Conservation (phyloP, 2,329 filamentous ascomycete species). For the Colletotrichum agaves region DNA sequence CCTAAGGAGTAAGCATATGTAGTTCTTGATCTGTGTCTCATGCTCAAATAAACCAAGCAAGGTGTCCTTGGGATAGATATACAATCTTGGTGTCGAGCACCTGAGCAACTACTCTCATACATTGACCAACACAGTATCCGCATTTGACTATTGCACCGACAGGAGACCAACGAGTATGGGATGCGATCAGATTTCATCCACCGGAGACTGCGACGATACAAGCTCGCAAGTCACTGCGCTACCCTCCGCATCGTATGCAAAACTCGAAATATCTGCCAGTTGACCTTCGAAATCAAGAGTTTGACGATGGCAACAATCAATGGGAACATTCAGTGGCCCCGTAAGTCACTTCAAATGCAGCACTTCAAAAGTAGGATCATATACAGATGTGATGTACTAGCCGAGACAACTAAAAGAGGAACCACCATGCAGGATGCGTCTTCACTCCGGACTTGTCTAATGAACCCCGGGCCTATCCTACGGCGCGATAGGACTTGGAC, state of each 20-base stretch:
- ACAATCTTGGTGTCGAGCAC: too few relatives aligned
- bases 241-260: too few relatives aligned
- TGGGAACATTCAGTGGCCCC: neutral
- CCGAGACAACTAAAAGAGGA: slow-evolving; percentile 31
- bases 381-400: slow-evolving; percentile 38
- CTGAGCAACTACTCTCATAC: too few relatives aligned
- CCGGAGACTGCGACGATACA: neutral
- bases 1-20: too few relatives aligned
- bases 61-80: too few relatives aligned
- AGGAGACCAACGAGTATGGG: too few relatives aligned
- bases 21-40: too few relatives aligned
- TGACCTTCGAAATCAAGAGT: neutral
- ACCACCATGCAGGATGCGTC: slow-evolving; percentile 33
- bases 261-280: neutral
- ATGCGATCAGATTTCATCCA: too few relatives aligned
- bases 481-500: slow-evolving; percentile 27
- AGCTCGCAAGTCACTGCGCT: neutral
- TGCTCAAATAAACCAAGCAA: too few relatives aligned
- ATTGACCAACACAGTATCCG: too few relatives aligned
- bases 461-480: slow-evolving; percentile 20
- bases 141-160: too few relatives aligned
- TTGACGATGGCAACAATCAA: neutral
- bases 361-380: slow-evolving; percentile 16
- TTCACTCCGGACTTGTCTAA: slow-evolving; percentile 31
- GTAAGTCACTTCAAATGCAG: neutral